Percentiles rank a stretch among this genome's conserved stretches.
Conservation (phyloP, 1,139 yeast genomes). For the Magnusiomyces suaveolens region DNA sequence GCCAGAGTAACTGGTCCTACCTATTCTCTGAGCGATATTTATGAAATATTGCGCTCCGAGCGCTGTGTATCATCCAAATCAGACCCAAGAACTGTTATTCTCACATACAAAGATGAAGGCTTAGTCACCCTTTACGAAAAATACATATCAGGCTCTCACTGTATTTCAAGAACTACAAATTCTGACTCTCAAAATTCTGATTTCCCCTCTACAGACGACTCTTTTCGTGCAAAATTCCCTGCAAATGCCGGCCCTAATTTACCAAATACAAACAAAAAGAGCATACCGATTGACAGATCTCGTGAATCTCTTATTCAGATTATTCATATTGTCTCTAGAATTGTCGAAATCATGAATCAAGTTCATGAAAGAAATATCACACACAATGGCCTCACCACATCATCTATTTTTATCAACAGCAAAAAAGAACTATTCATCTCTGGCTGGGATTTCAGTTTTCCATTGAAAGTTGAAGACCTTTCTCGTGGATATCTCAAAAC, state of each 20-base stretch:
- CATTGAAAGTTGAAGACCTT: constrained; percentile 39
- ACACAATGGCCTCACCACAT: constrained; percentile 42
- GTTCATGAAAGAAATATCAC: constrained; percentile 42
- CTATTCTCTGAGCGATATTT: constrained; percentile 16
- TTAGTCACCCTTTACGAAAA: constrained; percentile 22
- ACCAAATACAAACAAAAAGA: neutral
- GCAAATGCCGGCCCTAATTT: neutral
- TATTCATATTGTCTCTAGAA: constrained; percentile 31
- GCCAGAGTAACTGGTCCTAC: constrained; percentile 7
- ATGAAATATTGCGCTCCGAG: constrained; percentile 23
- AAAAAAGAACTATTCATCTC: constrained; percentile 34
- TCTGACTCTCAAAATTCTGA: constrained; percentile 1
- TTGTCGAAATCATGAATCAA: constrained; percentile 33
- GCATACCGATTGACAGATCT: constrained; percentile 7
- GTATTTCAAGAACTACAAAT: neutral
- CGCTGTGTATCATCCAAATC: constrained; percentile 19
- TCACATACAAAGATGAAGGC: constrained; percentile 21
- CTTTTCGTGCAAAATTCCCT: neutral
- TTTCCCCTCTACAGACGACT: neutral
- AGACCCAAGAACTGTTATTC: constrained; percentile 19
- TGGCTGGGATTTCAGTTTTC: constrained; percentile 46
- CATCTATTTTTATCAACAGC: constrained; percentile 33
- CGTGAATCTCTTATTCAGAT: constrained; percentile 29
- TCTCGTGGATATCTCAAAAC: constrained; percentile 28
- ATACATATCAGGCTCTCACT: constrained; percentile 15